Conservation (phyloP, 805 yeast species). For the Candida parachauliodes region DNA sequence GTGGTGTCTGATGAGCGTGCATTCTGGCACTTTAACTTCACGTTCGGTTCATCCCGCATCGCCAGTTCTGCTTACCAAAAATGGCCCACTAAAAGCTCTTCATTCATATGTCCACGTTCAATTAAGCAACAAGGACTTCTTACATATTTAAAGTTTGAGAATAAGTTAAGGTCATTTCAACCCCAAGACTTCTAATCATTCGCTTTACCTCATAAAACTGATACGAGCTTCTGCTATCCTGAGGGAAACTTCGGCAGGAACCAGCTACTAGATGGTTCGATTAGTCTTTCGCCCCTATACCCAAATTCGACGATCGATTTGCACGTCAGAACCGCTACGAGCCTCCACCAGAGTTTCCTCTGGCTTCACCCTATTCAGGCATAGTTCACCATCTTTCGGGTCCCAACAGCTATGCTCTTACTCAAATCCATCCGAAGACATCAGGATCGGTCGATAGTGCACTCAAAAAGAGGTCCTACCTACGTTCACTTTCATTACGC, state of each 20-base stretch:
- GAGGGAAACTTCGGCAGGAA: no score
- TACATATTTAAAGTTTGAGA: constrained; percentile 42
- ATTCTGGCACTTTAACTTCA: constrained; percentile 21
- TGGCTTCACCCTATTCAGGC: constrained; percentile 45
- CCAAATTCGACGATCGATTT: constrained; percentile 44
- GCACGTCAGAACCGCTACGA: constrained; percentile 45
- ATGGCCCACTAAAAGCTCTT: constrained; percentile 45
- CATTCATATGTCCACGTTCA: constrained; percentile 37
- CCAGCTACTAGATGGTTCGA: no score
- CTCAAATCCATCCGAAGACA: no score
- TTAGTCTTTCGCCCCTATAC: constrained; percentile 45
- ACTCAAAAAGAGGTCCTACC: no score
- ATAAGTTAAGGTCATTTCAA: constrained; percentile 37
- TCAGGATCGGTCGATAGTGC: no score
- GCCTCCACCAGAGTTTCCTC: constrained; percentile 46
- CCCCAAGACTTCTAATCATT: no score
- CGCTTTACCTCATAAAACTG: no score
- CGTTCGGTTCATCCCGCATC: constrained; percentile 21
- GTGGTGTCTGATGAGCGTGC: no score
- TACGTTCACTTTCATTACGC: no score
- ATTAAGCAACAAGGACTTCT: constrained; percentile 40
- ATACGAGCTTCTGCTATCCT: no score
- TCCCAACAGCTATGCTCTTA: no score
- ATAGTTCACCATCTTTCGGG: constrained; percentile 45
- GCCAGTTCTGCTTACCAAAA: constrained; percentile 47